phyloP scores from a whole-genome alignment of 805 yeast species.

The Nadsonia fulvescens region DNA sequence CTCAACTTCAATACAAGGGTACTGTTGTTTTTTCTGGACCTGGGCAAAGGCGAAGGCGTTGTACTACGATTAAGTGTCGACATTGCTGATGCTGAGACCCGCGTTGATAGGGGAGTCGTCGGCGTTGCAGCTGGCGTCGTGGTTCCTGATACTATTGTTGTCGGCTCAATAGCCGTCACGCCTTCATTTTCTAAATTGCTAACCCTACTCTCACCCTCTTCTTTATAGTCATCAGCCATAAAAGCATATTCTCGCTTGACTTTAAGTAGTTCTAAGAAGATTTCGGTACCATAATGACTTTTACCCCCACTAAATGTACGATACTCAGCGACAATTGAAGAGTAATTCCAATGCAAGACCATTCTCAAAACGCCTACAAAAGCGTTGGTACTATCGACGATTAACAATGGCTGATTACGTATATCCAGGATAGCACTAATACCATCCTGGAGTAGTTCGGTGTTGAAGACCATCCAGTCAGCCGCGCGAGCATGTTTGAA shows the following conservation, averaged over 20 bases:
- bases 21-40: conserved; percentile 17
- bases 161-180: no score
- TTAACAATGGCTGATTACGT: conserved; percentile 44
- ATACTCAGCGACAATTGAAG: conserved; percentile 73
- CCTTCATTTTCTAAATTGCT: conserved; percentile 14
- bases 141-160: no score
- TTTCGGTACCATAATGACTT: conserved; percentile 64
- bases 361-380: conserved; percentile 67
- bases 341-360: conserved; percentile 76
- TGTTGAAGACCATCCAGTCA: conserved; percentile 65
- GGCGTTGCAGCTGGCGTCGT: no score
- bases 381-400: conserved; percentile 67
- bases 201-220: conserved; percentile 24
- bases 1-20: conserved; percentile 32
- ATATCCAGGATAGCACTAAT: conserved; percentile 46
- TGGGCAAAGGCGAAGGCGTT: not conserved
- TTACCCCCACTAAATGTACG: conserved; percentile 56
- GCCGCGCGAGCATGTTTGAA: conserved; percentile 20
- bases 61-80: not conserved
- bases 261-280: conserved; percentile 68
- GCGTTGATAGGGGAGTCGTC: no score
- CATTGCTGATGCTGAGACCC: no score
- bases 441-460: conserved; percentile 43
- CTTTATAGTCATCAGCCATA: conserved; percentile 41
- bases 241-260: no score